Percentiles rank a stretch among this genome's conserved stretches.
Evolutionary conservation across 352 stramenopile genomes (phyloP).

Genomic region (Phytophthora capsici): DNA sequence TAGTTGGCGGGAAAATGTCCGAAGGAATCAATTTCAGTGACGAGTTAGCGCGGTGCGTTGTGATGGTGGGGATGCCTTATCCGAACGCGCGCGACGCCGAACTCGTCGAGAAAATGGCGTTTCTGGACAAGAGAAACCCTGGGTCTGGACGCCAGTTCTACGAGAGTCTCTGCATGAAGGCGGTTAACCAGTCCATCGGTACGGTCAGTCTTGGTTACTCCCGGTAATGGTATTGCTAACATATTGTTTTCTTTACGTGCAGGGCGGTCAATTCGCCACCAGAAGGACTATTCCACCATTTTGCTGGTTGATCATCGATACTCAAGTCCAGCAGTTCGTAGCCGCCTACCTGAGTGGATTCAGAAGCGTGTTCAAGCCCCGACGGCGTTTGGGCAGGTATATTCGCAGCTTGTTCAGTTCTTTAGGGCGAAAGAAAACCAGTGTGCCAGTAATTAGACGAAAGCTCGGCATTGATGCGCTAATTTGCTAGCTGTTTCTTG

Average conservation of each 20-base stretch:
- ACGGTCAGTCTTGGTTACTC: slow-evolving; percentile 15
- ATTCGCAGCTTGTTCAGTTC: slow-evolving; percentile 82
- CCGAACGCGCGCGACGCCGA: slow-evolving; percentile 96
- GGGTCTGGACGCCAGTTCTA: slow-evolving; percentile 93
- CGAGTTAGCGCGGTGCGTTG: slow-evolving; percentile 95
- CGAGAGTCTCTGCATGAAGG: slow-evolving; percentile 98
- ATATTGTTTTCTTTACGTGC: slow-evolving; percentile 3
- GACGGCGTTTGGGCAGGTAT: slow-evolving; percentile 70
- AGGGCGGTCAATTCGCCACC: slow-evolving; percentile 97
- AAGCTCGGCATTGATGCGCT: slow-evolving; percentile 12
- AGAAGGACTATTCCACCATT: slow-evolving; percentile 97
- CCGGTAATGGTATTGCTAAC: slow-evolving; percentile 13
- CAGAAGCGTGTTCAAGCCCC: slow-evolving; percentile 73
- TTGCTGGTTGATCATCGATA: slow-evolving; percentile 97
- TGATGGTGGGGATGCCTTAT: slow-evolving; percentile 99
- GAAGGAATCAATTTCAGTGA: slow-evolving; percentile 99
- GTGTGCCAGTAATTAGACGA: slow-evolving; percentile 3
- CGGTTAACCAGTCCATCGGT: slow-evolving; percentile 99
- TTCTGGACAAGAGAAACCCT: slow-evolving; percentile 75
- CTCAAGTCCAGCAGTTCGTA: slow-evolving; percentile 60
- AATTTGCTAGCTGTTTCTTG: slow-evolving; percentile 43
- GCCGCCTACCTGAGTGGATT: slow-evolving; percentile 83
- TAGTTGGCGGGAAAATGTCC: slow-evolving; percentile 99
- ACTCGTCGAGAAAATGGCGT: slow-evolving; percentile 97
- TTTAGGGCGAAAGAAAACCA: slow-evolving; percentile 60